Conservation (phyloP, 768 basidiomycete genomes). For the Lactarius hengduanensis region DNA sequence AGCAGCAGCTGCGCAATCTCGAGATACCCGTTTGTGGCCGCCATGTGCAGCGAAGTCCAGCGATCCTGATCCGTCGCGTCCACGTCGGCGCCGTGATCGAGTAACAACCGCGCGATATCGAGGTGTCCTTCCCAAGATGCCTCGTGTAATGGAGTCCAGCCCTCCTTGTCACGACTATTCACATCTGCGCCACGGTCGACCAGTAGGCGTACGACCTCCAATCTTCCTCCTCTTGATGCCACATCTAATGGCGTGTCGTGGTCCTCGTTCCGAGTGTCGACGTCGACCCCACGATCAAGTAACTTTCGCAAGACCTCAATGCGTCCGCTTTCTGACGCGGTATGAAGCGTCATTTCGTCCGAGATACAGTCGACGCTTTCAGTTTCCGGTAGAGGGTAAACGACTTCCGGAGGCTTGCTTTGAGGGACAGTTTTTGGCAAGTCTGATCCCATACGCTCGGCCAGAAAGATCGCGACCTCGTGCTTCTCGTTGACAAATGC, state of each 20-base stretch:
- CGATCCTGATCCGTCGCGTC: neutral
- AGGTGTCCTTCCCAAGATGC: neutral
- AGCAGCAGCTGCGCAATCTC: neutral
- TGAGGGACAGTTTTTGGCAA: neutral
- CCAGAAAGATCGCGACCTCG: neutral
- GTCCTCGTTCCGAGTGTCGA: neutral
- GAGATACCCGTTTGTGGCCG: neutral
- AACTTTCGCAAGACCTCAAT: neutral
- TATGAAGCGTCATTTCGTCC: neutral
- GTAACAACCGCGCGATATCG: neutral
- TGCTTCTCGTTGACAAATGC: neutral
- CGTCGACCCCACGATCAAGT: neutral
- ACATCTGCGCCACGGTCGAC: neutral
- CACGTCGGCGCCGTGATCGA: neutral
- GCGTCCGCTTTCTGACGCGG: neutral
- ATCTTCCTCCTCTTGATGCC: neutral
- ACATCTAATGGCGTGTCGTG: neutral
- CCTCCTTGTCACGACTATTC: neutral
- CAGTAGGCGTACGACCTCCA: neutral
- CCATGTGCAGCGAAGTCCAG: slow-evolving; percentile 7
- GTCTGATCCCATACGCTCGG: neutral
- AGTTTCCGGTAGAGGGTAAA: neutral
- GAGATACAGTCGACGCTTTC: neutral
- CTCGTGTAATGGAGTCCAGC: neutral
- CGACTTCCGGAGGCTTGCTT: neutral